Percentiles rank a stretch among this genome's conserved stretches.
These are phyloP conservation scores for Collybia nuda DNA, from an alignment of 768 basidiomycete species.

Conservation along the genomic window DNA sequence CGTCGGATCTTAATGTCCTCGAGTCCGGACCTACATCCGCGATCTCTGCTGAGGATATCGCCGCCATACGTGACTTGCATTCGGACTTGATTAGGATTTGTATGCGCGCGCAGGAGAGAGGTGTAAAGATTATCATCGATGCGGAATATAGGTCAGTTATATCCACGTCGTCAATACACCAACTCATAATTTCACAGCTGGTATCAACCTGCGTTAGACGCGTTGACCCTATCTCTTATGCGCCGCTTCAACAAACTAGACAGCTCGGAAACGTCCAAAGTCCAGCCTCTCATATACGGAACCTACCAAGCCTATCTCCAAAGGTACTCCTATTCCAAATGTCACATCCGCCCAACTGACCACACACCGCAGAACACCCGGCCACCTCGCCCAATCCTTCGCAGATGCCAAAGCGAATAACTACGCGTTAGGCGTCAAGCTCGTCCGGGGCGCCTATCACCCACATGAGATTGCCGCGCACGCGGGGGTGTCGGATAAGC, in stretches of 20 bases:
- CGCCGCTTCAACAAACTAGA: slow-evolving; percentile 67
- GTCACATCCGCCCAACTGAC: not conserved
- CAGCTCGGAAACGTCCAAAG: slow-evolving; percentile 5
- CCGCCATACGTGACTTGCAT: slow-evolving; percentile 59
- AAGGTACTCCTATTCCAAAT: slow-evolving; percentile 39
- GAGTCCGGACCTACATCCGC: slow-evolving; percentile 15
- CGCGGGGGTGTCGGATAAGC: slow-evolving; percentile 3
- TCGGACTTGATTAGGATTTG: slow-evolving; percentile 66
- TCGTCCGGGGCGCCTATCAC: slow-evolving; percentile 93
- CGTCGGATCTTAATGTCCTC: slow-evolving; percentile 59
- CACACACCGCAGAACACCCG: slow-evolving; percentile 50
- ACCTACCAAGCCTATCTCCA: slow-evolving; percentile 91
- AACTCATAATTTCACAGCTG: slow-evolving; percentile 33
- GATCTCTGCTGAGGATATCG: slow-evolving; percentile 57
- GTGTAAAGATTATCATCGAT: slow-evolving; percentile 76
- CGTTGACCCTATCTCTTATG: slow-evolving; percentile 72
- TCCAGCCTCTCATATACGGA: slow-evolving; percentile 73
- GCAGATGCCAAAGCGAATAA: slow-evolving; percentile 60
- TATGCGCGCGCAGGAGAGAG: slow-evolving; percentile 53
- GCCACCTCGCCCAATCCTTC: slow-evolving; percentile 65
- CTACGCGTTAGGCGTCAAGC: slow-evolving; percentile 85
- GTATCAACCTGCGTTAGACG: slow-evolving; percentile 85
- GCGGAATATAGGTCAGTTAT: slow-evolving; percentile 71
- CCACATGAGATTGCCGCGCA: slow-evolving; percentile 66
- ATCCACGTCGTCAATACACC: not conserved